These are phyloP conservation scores for Leishmania tropica DNA, from an alignment of 208 protist genomes.

Conservation along the genomic window DNA sequence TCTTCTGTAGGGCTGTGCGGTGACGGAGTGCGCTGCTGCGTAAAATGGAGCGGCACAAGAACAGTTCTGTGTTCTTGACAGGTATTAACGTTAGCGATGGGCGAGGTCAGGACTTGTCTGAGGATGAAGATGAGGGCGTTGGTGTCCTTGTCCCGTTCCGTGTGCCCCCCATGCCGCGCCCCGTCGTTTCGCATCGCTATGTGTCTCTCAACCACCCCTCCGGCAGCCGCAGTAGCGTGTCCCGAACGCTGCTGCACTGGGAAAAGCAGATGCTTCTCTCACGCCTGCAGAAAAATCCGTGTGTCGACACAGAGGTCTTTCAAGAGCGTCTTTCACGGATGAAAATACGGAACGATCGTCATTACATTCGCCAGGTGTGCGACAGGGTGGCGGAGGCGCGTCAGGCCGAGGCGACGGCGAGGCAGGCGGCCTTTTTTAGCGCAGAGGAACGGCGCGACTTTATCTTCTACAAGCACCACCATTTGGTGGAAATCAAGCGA, in stretches of 20 bases:
- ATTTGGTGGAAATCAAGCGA: conserved; percentile 57
- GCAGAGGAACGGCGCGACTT: conserved; percentile 46
- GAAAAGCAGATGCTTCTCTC: conserved; percentile 68
- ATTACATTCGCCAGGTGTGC: conserved; percentile 43
- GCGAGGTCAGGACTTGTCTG: not conserved
- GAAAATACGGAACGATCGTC: conserved; percentile 46
- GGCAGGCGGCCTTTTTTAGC: conserved; percentile 25
- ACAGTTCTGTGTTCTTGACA: conserved; percentile 30
- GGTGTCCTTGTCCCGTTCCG: conserved; percentile 45
- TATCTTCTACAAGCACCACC: conserved; percentile 65
- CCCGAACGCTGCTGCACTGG: conserved; percentile 49
- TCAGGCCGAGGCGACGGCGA: conserved; percentile 10
- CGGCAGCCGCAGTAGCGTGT: conserved; percentile 12
- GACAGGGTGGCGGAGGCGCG: conserved; percentile 27
- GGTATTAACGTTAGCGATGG: conserved; percentile 16
- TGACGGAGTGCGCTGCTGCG: not conserved
- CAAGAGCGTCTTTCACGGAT: conserved; percentile 45
- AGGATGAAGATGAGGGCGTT: conserved; percentile 5
- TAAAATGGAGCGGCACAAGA: not conserved
- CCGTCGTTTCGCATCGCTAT: conserved; percentile 28
- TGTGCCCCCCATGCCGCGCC: conserved; percentile 42
- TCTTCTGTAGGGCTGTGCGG: not conserved
- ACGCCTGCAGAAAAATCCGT: conserved; percentile 37
- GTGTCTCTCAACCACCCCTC: conserved; percentile 31
- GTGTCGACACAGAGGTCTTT: conserved; percentile 55